phyloP scores from a whole-genome alignment of 768 basidiomycete species.

The Cantharellus anzutake region DNA sequence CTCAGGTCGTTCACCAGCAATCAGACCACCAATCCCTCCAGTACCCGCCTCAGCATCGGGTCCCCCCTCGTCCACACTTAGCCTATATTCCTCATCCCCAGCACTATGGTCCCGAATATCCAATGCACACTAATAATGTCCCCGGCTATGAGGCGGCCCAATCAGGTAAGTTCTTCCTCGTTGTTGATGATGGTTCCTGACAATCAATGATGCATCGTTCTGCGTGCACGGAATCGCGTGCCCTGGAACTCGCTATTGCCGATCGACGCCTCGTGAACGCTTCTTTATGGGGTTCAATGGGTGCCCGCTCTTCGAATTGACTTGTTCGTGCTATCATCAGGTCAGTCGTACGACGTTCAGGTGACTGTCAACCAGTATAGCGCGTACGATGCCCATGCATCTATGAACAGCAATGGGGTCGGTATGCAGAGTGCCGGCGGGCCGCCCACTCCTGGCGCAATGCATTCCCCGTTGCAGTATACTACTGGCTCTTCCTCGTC shows the following conservation, averaged over 20 bases:
- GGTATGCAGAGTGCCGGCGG: not conserved
- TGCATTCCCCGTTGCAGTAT: not conserved
- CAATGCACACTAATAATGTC: not conserved
- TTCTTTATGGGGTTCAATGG: not conserved
- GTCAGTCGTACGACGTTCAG: too few relatives aligned
- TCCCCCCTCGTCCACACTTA: not conserved
- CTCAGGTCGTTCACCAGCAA: not conserved
- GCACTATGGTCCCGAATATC: not conserved
- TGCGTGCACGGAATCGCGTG: not conserved
- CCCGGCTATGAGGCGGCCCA: not conserved
- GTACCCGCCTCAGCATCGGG: not conserved
- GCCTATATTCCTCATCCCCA: not conserved
- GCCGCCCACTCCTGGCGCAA: not conserved
- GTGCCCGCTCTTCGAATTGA: too few relatives aligned
- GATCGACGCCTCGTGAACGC: not conserved
- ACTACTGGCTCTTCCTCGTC: not conserved
- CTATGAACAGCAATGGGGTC: not conserved
- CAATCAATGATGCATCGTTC: not conserved
- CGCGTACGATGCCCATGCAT: not conserved
- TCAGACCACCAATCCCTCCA: not conserved
- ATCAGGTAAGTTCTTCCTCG: not conserved
- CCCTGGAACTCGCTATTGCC: not conserved
- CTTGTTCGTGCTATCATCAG: too few relatives aligned
- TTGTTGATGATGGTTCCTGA: not conserved
- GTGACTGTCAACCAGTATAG: too few relatives aligned